Conservation (phyloP, 2,329 filamentous ascomycete species). For the Dactylellina leptospora region DNA sequence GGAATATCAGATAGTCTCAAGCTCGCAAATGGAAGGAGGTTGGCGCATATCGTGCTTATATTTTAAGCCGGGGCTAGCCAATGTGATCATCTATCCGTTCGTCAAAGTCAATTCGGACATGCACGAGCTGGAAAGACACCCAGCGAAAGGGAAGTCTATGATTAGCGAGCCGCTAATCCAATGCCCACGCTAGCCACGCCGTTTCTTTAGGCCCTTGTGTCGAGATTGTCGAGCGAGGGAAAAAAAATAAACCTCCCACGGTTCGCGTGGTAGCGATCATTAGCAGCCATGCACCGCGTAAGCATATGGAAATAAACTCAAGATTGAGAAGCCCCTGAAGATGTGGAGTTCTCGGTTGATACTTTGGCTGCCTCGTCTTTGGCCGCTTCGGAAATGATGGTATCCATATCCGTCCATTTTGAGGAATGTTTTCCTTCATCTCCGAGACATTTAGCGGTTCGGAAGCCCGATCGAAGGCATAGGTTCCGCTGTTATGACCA, state of each 20-base stretch:
- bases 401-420: constrained; percentile 29
- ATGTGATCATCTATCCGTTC: constrained; percentile 21
- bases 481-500: constrained; percentile 47
- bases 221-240: background rate
- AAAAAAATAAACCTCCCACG: no score
- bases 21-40: constrained; percentile 32
- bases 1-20: background rate
- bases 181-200: constrained; percentile 27
- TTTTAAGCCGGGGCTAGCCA: constrained; percentile 11
- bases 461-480: constrained; percentile 48
- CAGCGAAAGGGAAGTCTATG: constrained; percentile 24
- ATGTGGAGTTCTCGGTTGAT: constrained; percentile 46
- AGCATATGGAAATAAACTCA: constrained; percentile 13
- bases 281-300: background rate
- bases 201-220: constrained; percentile 22
- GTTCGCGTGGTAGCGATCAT: no score
- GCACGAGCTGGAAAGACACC: constrained; percentile 13
- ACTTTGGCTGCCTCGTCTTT: constrained; percentile 12
- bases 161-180: constrained; percentile 50
- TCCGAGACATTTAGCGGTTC: constrained; percentile 48
- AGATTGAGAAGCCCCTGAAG: constrained; percentile 22
- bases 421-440: constrained; percentile 42
- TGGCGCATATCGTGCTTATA: background rate
- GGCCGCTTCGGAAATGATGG: constrained; percentile 40
- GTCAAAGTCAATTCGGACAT: constrained; percentile 5